Base-by-base conservation (phyloP, 1,139 yeast species). In the Scheffersomyces segobiensis region DNA sequence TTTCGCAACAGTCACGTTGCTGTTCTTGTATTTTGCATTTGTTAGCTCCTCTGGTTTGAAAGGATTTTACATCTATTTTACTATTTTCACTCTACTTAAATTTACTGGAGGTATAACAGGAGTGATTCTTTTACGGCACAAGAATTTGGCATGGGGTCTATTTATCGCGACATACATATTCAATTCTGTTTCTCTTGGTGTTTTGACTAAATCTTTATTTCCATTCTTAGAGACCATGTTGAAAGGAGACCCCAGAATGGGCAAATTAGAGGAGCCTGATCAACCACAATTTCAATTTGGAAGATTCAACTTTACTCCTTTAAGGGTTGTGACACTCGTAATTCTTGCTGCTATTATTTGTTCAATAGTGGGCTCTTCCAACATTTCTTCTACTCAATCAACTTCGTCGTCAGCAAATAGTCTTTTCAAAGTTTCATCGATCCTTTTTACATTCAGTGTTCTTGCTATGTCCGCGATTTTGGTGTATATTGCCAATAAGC, bases 111-210 rank as follows among this genome's bases (percentile, higher is more conserved):
- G 69, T 20, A 57, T 65, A 47, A 58, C 64, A 32, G 63, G 63
- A 12, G 50, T 63, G 39, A 55, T 67, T 4, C 52, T 60, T 20
- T 54, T 67, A 18, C 55, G 61, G 7, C 52, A 52, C 10, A 39
- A 50, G 2, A 50, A 39, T 2, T 60, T 62, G 20, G 59, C 58
- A 50, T 18, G 24, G 19, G 59, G 61, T 2, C 49, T 64, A 12
- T 62, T 60, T 42, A 66, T 65, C 55, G 69, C 67, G 5, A 59
- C 71, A 2, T 68, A 65, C 51, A 56, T 65, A 20, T 64, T 67
- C 48, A 70, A 69, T 54, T 59, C 66, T 12, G 57, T 65, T 24
- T 63, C 70, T 6, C 53, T 68, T 42, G 71, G 72, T 42, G 49
- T 67, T 18, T 55, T 65, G 14, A 62, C 65, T 39, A 66, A 60